A percentile compares a stretch with the other conserved stretches of the same genome.
These are phyloP conservation scores for Xylogone sp. DNA, from an alignment of 2,329 filamentous ascomycete species.

Conservation along the genomic window DNA sequence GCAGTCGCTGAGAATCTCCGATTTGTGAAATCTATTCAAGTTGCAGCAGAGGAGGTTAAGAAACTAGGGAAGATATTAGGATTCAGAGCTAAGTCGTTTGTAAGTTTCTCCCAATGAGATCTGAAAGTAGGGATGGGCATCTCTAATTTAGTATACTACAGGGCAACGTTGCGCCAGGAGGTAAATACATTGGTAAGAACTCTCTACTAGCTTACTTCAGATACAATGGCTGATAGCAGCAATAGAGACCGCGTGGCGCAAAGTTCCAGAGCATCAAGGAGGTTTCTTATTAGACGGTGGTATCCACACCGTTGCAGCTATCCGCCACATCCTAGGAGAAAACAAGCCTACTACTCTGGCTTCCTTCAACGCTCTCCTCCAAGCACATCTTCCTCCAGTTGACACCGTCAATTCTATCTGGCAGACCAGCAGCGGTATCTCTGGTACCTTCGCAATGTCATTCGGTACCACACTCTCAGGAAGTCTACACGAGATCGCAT, in stretches of 20 bases:
- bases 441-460: slow-evolving; percentile 25
- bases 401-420: slow-evolving; percentile 30
- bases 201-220: not conserved
- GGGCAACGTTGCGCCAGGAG: not conserved
- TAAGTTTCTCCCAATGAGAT: slow-evolving; percentile 7
- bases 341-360: slow-evolving; percentile 18
- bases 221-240: slow-evolving; percentile 3
- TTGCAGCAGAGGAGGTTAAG: slow-evolving; percentile 45
- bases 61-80: slow-evolving; percentile 50
- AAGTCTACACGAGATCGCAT: slow-evolving; percentile 25
- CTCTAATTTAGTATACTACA: not conserved
- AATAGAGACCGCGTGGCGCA: slow-evolving; percentile 56
- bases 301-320: slow-evolving; percentile 65
- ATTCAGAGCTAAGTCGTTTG: slow-evolving; percentile 46
- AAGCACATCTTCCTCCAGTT: slow-evolving; percentile 25
- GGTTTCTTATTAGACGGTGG: slow-evolving; percentile 75
- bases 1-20: slow-evolving; percentile 72
- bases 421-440: slow-evolving; percentile 25
- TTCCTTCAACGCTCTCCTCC: slow-evolving; percentile 23
- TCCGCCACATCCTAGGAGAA: slow-evolving; percentile 53
- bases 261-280: slow-evolving; percentile 66
- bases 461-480: slow-evolving; percentile 27
- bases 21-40: slow-evolving; percentile 52
- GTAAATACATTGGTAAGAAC: not conserved
- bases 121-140: no score